Evolutionary conservation across 768 basidiomycete genomes (phyloP).

Genomic region (Stropharia rugosoannulata): DNA sequence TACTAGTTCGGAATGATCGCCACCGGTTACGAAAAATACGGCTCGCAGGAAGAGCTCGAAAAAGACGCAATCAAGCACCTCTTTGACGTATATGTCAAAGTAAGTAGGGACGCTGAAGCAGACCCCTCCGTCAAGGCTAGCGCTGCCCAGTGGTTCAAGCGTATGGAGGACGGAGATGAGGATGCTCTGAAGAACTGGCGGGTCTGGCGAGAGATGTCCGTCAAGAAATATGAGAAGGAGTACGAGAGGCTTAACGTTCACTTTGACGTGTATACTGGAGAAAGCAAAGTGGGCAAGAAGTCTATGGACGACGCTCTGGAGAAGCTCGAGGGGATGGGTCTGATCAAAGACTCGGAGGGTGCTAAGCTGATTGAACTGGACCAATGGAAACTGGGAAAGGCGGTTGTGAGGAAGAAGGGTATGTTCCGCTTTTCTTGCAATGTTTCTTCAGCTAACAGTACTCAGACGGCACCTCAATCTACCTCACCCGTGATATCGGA

Average conservation of each 20-base stretch:
- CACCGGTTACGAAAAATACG: constrained; percentile 90
- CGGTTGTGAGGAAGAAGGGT: constrained; percentile 87
- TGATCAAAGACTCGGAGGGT: constrained; percentile 77
- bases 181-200: constrained; percentile 85
- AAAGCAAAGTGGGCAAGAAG: constrained; percentile 75
- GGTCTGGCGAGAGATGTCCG: constrained; percentile 87
- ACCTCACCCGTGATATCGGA: constrained; percentile 93
- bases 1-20: constrained; percentile 85
- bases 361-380: constrained; percentile 87
- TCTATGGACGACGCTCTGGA: constrained; percentile 73
- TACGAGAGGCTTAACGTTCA: constrained; percentile 87
- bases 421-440: constrained; percentile 12
- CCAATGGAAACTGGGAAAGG: constrained; percentile 89
- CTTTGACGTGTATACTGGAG: constrained; percentile 92
- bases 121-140: constrained; percentile 72
- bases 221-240: constrained; percentile 86
- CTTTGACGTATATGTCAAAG: constrained; percentile 91
- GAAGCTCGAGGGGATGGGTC: constrained; percentile 64
- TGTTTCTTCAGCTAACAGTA: background rate
- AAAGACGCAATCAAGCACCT: constrained; percentile 93
- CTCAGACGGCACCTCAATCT: constrained; percentile 89
- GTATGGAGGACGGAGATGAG: constrained; percentile 93
- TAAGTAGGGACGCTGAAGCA: constrained; percentile 79
- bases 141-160: constrained; percentile 87
- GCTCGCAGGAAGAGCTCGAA: constrained; percentile 78